A percentile compares a stretch with the other conserved stretches of the same genome.
phyloP scores from a whole-genome alignment of 75 land plant genomes.

The Pinus albicaulis region DNA sequence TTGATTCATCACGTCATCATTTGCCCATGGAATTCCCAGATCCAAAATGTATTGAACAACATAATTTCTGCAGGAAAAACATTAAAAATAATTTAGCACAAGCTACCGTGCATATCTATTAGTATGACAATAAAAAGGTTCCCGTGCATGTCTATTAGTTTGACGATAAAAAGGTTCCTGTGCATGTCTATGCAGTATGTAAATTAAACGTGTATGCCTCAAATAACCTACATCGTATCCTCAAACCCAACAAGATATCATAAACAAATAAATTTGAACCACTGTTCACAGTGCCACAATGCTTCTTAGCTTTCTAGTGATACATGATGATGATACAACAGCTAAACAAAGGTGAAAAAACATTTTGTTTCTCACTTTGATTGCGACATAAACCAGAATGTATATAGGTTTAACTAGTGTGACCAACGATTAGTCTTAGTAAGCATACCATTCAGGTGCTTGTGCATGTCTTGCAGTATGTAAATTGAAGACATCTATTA shows the following conservation, averaged over 20 bases:
- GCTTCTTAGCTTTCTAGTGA: not conserved
- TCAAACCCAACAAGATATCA: slow-evolving; percentile 1
- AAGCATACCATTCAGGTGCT: no score
- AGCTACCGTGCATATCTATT: not conserved
- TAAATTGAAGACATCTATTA: not conserved
- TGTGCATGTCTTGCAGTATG: not conserved
- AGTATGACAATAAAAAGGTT: no score
- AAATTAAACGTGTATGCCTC: not conserved
- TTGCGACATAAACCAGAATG: not conserved
- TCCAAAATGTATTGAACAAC: slow-evolving; percentile 74
- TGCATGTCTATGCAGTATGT: not conserved
- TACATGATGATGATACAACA: not conserved
- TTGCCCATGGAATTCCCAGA: slow-evolving; percentile 43
- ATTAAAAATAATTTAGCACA: slow-evolving; percentile 3
- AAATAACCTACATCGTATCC: not conserved
- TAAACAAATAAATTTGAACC: not conserved
- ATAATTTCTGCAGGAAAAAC: slow-evolving; percentile 65
- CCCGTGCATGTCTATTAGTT: no score
- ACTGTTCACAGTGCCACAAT: not conserved
- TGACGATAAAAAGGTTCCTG: not conserved
- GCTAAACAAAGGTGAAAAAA: no score
- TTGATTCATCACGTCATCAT: slow-evolving; percentile 39
- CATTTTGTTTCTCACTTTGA: no score
- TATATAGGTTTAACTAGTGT: not conserved
- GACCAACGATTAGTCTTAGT: not conserved